phyloP scores from a whole-genome alignment of 1,284 basidiomycete species.

The Phellinidium pouzarii region DNA sequence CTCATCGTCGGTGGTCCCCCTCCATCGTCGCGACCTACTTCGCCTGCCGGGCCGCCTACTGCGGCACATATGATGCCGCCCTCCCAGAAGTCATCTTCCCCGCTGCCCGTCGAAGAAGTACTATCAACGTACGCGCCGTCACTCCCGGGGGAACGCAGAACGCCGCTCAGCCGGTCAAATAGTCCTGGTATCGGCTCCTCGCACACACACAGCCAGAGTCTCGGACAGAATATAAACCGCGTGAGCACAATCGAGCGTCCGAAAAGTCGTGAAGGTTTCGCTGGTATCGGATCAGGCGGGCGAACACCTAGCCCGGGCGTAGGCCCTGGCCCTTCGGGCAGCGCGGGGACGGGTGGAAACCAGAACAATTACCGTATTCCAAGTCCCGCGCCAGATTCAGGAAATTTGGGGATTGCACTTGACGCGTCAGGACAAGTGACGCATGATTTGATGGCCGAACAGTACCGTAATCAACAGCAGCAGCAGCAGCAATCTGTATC shows the following conservation, averaged over 20 bases:
- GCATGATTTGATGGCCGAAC: slow-evolving; percentile 72
- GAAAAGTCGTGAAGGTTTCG: slow-evolving; percentile 58
- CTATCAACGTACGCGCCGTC: slow-evolving; percentile 76
- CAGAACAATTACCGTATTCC: slow-evolving; percentile 28
- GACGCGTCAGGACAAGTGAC: slow-evolving; percentile 74
- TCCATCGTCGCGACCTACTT: slow-evolving; percentile 58
- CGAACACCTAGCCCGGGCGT: slow-evolving; percentile 59
- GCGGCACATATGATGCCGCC: slow-evolving; percentile 75
- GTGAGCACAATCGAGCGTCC: slow-evolving; percentile 22
- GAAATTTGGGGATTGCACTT: slow-evolving; percentile 64
- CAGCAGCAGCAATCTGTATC: slow-evolving; percentile 22
- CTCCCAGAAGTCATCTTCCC: slow-evolving; percentile 30
- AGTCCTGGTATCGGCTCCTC: slow-evolving; percentile 32
- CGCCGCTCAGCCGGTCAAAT: slow-evolving; percentile 37
- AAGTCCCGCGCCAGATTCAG: slow-evolving; percentile 31
- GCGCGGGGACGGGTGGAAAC: slow-evolving; percentile 29
- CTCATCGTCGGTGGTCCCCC: slow-evolving; percentile 72
- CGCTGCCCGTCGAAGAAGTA: slow-evolving; percentile 61
- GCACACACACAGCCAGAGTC: slow-evolving; percentile 24
- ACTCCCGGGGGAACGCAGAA: slow-evolving; percentile 78
- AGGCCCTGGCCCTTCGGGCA: slow-evolving; percentile 32
- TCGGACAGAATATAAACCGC: slow-evolving; percentile 36
- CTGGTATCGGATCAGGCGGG: slow-evolving; percentile 73
- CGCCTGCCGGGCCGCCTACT: slow-evolving; percentile 53
- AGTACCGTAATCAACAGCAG: slow-evolving; percentile 31